A percentile compares a stretch with the other conserved stretches of the same genome.
Conservation (phyloP, 345 rosid species). For the Nasturtium officinale region DNA sequence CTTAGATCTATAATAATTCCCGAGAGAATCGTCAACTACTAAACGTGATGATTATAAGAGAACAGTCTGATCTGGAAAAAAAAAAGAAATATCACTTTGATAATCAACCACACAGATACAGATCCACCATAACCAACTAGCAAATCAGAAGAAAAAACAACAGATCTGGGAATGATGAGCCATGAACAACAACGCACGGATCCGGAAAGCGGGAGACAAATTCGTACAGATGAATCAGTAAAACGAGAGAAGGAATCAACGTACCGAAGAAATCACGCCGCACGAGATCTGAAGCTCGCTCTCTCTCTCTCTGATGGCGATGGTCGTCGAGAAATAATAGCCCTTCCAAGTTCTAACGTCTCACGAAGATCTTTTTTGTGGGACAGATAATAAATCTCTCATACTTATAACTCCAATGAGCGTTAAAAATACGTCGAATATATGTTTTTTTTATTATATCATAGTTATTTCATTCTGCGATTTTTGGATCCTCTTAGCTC, state of each 20-base stretch:
- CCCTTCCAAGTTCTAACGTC: slow-evolving; percentile 24
- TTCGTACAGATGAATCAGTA: not conserved
- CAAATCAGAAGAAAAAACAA: slow-evolving; percentile 17
- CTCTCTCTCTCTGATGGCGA: slow-evolving; percentile 21
- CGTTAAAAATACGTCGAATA: slow-evolving; percentile 46
- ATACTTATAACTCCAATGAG: slow-evolving; percentile 32
- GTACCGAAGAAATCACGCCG: slow-evolving; percentile 31
- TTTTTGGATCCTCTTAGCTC: not conserved
- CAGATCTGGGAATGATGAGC: slow-evolving; percentile 34
- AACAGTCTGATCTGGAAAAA: slow-evolving; percentile 10
- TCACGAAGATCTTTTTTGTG: slow-evolving; percentile 15
- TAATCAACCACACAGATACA: not conserved
- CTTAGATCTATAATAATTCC: not conserved
- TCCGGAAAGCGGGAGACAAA: not conserved
- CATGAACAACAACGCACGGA: slow-evolving; percentile 1
- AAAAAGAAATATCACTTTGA: not conserved
- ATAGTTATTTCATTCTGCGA: not conserved
- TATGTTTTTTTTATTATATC: not conserved
- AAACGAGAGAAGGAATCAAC: slow-evolving; percentile 4
- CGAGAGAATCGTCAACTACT: slow-evolving; percentile 1
- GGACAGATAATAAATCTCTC: not conserved
- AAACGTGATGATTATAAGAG: not conserved
- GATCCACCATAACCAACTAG: slow-evolving; percentile 30
- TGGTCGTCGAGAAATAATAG: slow-evolving; percentile 27
- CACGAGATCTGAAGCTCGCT: slow-evolving; percentile 35